Conservation (phyloP, 2,329 filamentous ascomycete species). For the Colletotrichum siamense region DNA sequence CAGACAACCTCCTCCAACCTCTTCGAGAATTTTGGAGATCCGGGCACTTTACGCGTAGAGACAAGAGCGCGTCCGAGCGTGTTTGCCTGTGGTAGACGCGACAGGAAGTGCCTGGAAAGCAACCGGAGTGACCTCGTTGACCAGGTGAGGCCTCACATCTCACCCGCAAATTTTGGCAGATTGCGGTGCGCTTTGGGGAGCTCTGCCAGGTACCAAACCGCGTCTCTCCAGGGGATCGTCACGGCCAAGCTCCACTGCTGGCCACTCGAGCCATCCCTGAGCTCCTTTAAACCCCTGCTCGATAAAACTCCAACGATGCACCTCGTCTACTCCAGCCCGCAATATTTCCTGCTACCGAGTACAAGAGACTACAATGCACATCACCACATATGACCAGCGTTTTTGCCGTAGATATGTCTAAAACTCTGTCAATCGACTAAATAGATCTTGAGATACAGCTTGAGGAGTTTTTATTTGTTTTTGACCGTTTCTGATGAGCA, state of each 20-base stretch:
- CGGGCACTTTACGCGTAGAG: slow-evolving; percentile 13
- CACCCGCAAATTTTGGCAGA: not conserved
- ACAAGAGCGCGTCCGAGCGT: slow-evolving; percentile 1
- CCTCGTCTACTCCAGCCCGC: slow-evolving; percentile 29
- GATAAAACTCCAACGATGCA: slow-evolving; percentile 16
- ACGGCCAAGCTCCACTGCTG: slow-evolving; percentile 25
- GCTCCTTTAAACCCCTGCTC: slow-evolving; percentile 11
- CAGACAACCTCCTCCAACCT: not conserved
- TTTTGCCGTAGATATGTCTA: not conserved
- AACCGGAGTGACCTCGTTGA: slow-evolving; percentile 6
- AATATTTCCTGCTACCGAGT: slow-evolving; percentile 36
- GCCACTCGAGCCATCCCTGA: slow-evolving; percentile 27
- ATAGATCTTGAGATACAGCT: accelerated
- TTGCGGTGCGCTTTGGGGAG: not conserved
- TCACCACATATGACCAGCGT: not conserved
- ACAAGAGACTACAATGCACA: not conserved
- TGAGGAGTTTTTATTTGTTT: not conserved
- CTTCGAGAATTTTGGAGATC: not conserved
- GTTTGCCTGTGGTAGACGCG: slow-evolving; percentile 10
- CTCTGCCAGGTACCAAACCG: not conserved
- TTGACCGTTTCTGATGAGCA: not conserved
- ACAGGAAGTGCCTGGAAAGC: slow-evolving; percentile 1
- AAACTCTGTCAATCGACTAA: not conserved
- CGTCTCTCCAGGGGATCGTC: slow-evolving; percentile 4
- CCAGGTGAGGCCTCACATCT: slow-evolving; percentile 4